These are phyloP conservation scores for Mycosphaerella sp. DNA, from an alignment of 2,329 filamentous ascomycete genomes.

Conservation along the genomic window DNA sequence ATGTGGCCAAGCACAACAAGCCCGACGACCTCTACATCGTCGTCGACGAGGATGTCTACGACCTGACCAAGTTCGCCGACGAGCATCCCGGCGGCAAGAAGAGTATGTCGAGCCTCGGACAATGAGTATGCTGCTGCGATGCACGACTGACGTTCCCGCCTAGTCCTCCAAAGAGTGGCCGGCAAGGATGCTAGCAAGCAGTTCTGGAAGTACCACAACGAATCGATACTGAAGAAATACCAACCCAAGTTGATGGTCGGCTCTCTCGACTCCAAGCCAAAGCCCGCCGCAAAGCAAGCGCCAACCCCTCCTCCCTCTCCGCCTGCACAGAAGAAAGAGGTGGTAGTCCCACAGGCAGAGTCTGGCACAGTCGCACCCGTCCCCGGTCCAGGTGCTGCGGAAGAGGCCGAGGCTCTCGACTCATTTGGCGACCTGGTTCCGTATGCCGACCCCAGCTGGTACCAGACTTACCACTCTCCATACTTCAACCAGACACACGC, in stretches of 20 bases:
- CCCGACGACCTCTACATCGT: constrained; percentile 78
- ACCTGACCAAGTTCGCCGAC: constrained; percentile 63
- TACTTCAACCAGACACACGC: constrained; percentile 95
- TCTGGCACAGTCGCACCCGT: constrained; percentile 45
- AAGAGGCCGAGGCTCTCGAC: constrained; percentile 67
- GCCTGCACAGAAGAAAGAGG: constrained; percentile 41
- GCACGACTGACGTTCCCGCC: neutral
- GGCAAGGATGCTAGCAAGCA: constrained; percentile 64
- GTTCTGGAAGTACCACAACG: constrained; percentile 70
- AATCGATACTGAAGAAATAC: constrained; percentile 76
- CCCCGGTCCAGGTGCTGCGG: constrained; percentile 37
- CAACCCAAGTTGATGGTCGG: constrained; percentile 70
- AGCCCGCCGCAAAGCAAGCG: constrained; percentile 46
- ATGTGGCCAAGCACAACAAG: constrained; percentile 91
- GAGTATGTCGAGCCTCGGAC: constrained; percentile 41
- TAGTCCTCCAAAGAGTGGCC: constrained; percentile 58
- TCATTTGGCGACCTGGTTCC: constrained; percentile 81
- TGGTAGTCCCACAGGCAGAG: constrained; percentile 54
- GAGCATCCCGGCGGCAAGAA: constrained; percentile 64
- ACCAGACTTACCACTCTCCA: constrained; percentile 68
- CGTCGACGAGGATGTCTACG: constrained; percentile 92
- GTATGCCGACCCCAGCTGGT: constrained; percentile 85
- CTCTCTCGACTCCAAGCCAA: constrained; percentile 81
- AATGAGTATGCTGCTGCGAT: neutral
- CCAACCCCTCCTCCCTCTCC: constrained; percentile 48